Percentiles rank a stretch among this genome's conserved stretches.
These are phyloP conservation scores for Tulasnella calospora DNA, from an alignment of 768 basidiomycete genomes.

Conservation along the genomic window DNA sequence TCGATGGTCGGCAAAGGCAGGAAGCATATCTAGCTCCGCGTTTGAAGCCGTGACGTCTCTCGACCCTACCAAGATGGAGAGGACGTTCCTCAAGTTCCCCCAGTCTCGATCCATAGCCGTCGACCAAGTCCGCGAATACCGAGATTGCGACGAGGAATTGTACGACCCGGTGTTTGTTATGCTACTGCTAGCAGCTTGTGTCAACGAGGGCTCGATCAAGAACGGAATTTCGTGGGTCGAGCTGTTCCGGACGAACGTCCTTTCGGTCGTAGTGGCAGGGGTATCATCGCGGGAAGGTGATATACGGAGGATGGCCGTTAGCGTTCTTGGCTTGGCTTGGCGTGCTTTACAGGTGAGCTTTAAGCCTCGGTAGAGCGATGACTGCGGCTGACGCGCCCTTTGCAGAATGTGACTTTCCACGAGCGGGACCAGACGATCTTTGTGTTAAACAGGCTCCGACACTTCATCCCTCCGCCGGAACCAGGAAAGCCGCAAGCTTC, in stretches of 20 bases:
- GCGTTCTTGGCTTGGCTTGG: constrained; percentile 59
- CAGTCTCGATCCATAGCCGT: constrained; percentile 52
- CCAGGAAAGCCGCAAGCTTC: constrained; percentile 33
- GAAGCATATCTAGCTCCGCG: constrained; percentile 43
- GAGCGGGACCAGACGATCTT: constrained; percentile 71
- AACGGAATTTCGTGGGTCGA: constrained; percentile 75
- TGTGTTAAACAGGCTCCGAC: constrained; percentile 61
- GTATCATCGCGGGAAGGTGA: constrained; percentile 61
- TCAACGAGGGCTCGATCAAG: constrained; percentile 48
- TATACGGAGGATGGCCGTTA: constrained; percentile 57
- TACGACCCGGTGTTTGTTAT: constrained; percentile 82
- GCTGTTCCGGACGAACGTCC: constrained; percentile 73
- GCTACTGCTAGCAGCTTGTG: constrained; percentile 56
- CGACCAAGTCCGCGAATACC: constrained; percentile 33
- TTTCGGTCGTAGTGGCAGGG: constrained; percentile 65
- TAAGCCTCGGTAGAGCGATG: background rate
- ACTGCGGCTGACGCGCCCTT: background rate
- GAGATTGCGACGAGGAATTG: constrained; percentile 37
- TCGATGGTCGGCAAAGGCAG: constrained; percentile 56
- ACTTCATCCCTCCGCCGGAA: constrained; percentile 47
- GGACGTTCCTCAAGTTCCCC: constrained; percentile 69
- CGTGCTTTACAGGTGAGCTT: constrained; percentile 56
- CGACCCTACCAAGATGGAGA: constrained; percentile 62
- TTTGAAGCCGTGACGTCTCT: constrained; percentile 66
- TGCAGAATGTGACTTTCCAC: constrained; percentile 59